Evolutionary conservation across 192 early-diverging fungal genomes (phyloP).

Genomic region (Glomus cerebriforme): DNA sequence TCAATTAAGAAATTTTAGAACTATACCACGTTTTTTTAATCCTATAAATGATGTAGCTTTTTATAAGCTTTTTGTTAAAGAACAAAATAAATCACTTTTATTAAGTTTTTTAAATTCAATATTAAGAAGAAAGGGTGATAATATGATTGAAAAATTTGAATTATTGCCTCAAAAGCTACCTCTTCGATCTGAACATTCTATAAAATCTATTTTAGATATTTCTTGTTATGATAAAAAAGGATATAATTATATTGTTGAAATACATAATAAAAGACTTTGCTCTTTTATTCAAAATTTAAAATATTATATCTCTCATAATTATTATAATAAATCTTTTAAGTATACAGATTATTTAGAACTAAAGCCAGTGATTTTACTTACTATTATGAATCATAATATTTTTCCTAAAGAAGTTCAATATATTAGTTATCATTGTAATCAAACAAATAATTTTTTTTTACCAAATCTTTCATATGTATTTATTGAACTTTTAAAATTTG

Average conservation of each 20-base stretch:
- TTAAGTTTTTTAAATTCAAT: conserved; percentile 16
- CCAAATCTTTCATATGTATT: conserved; percentile 12
- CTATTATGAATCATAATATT: conserved; percentile 10
- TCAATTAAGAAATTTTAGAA: too few species aligned
- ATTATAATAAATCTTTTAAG: not conserved
- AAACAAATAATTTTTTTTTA: not conserved
- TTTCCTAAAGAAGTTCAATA: not conserved
- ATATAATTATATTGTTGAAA: not conserved
- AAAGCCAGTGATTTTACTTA: not conserved
- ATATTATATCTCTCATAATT: not conserved
- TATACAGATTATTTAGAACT: not conserved
- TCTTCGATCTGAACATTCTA: not conserved
- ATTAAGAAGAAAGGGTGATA: conserved; percentile 1
- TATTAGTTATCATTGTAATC: conserved; percentile 1
- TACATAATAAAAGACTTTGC: not conserved
- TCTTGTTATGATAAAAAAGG: not conserved
- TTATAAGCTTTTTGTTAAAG: too few species aligned
- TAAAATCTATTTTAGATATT: conserved; percentile 1
- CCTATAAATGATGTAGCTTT: too few species aligned
- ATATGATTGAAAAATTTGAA: conserved; percentile 6
- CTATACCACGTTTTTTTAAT: too few species aligned
- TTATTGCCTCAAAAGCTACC: not conserved
- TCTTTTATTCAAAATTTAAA: not conserved
- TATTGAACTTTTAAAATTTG: conserved; percentile 7
- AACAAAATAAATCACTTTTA: not conserved